These are phyloP conservation scores for Lachnellula hyalina DNA, from an alignment of 2,329 filamentous ascomycete genomes.

Conservation along the genomic window DNA sequence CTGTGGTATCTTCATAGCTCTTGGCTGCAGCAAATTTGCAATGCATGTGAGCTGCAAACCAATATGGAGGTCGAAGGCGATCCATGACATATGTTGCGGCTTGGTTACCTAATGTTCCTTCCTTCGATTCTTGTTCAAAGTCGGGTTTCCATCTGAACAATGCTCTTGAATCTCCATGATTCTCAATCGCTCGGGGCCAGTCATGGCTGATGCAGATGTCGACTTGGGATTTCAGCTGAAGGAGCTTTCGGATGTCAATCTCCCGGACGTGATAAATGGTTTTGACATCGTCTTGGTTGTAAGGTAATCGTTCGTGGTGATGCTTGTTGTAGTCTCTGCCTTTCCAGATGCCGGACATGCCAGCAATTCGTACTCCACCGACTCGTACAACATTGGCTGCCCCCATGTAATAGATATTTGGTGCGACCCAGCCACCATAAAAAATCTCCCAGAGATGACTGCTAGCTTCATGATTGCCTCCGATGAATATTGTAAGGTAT, in stretches of 20 bases:
- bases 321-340: conserved; percentile 78
- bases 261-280: conserved; percentile 88
- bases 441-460: conserved; percentile 88
- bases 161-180: conserved; percentile 61
- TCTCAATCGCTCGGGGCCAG: conserved; percentile 84
- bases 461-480: conserved; percentile 91
- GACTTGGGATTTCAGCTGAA: conserved; percentile 79
- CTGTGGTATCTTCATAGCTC: conserved; percentile 38
- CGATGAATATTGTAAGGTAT: conserved; percentile 86
- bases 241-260: conserved; percentile 81
- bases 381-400: conserved; percentile 83
- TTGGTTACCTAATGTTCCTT: conserved; percentile 70
- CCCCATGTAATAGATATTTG: conserved; percentile 95
- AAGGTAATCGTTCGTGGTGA: conserved; percentile 83
- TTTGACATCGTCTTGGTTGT: conserved; percentile 68
- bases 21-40: conserved; percentile 74
- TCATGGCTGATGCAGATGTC: conserved; percentile 93
- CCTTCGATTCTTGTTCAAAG: conserved; percentile 70
- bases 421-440: conserved; percentile 95
- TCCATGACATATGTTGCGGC: conserved; percentile 80
- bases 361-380: conserved; percentile 81
- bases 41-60: conserved; percentile 94
- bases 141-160: conserved; percentile 70
- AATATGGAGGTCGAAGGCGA: conserved; percentile 72
- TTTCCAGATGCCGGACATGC: conserved; percentile 93